Evolutionary conservation across 2,329 filamentous ascomycete species (phyloP).

Genomic region (Ceratocystis variospora): DNA sequence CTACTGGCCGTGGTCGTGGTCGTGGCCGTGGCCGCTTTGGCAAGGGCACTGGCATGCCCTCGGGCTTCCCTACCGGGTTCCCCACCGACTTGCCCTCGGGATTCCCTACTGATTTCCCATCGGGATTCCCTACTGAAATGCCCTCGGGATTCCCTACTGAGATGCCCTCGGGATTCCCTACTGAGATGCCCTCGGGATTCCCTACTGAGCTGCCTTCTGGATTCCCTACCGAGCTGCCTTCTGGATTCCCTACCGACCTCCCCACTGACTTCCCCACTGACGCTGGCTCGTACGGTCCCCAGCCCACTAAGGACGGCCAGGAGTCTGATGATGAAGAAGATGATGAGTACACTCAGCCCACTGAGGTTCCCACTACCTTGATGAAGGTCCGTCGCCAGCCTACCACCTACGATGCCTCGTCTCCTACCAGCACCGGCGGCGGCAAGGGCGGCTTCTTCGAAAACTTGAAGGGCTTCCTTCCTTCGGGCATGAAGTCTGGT

Average conservation of each 20-base stretch:
- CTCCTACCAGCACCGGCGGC: neutral
- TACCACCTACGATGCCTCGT: too few species aligned
- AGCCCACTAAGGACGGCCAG: too few species aligned
- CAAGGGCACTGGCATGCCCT: neutral
- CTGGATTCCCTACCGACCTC: too few species aligned
- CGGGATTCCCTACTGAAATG: neutral
- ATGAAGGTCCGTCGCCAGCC: slow-evolving; percentile 13
- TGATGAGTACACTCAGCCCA: neutral
- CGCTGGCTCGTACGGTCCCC: too few species aligned
- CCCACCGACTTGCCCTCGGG: neutral
- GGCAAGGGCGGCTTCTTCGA: neutral
- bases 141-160: too few species aligned
- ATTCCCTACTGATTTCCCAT: neutral
- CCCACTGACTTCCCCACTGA: too few species aligned
- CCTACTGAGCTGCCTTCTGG: neutral
- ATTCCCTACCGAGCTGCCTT: too few species aligned
- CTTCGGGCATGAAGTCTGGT: neutral
- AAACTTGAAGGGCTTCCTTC: neutral
- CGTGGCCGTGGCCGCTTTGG: too few species aligned
- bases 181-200: neutral
- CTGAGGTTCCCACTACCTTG: slow-evolving; percentile 7
- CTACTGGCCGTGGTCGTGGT: too few species aligned
- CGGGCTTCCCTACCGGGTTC: neutral
- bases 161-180: neutral
- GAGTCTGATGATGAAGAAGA: too few species aligned